phyloP scores from a whole-genome alignment of 1,284 basidiomycete species.

The Taiwanofungus camphoratus region DNA sequence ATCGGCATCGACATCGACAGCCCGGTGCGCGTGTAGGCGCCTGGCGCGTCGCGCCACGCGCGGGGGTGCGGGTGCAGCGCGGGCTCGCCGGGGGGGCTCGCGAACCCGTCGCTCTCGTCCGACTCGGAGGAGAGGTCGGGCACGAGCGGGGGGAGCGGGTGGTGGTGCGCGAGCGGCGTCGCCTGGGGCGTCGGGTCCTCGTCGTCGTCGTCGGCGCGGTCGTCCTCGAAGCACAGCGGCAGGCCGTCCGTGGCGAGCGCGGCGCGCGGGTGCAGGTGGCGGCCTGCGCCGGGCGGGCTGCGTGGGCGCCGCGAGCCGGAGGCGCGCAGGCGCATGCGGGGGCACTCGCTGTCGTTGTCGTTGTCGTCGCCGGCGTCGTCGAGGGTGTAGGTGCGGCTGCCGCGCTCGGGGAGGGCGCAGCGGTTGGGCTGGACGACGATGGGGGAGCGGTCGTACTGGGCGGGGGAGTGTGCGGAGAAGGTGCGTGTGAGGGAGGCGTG shows the following conservation, averaged over 20 bases:
- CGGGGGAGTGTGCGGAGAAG: constrained; percentile 48
- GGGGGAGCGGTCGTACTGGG: constrained; percentile 64
- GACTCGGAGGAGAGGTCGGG: constrained; percentile 49
- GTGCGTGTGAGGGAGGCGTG: constrained; percentile 50
- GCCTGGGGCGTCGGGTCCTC: constrained; percentile 30
- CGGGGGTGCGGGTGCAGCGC: neutral
- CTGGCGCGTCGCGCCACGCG: neutral
- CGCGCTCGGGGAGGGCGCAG: constrained; percentile 65
- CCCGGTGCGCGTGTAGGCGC: constrained; percentile 5
- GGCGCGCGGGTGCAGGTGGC: constrained; percentile 44
- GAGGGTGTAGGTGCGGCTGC: constrained; percentile 56
- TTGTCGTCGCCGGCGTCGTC: constrained; percentile 25
- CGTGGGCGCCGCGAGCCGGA: constrained; percentile 6
- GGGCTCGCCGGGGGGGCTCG: constrained; percentile 13
- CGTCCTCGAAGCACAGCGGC: too few relatives aligned
- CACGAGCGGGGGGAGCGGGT: constrained; percentile 42
- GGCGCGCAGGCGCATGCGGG: constrained; percentile 9
- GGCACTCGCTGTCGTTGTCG: neutral
- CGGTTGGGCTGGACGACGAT: constrained; percentile 60
- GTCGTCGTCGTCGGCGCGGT: constrained; percentile 9
- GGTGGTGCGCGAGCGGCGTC: constrained; percentile 43
- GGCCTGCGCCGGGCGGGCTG: constrained; percentile 22
- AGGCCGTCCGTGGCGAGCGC: constrained; percentile 15
- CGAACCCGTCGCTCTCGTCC: constrained; percentile 54
- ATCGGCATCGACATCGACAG: neutral